Percentiles rank a stretch among this genome's conserved stretches.
phyloP scores from a whole-genome alignment of 257 asterid genomes.

The Prunella vulgaris region DNA sequence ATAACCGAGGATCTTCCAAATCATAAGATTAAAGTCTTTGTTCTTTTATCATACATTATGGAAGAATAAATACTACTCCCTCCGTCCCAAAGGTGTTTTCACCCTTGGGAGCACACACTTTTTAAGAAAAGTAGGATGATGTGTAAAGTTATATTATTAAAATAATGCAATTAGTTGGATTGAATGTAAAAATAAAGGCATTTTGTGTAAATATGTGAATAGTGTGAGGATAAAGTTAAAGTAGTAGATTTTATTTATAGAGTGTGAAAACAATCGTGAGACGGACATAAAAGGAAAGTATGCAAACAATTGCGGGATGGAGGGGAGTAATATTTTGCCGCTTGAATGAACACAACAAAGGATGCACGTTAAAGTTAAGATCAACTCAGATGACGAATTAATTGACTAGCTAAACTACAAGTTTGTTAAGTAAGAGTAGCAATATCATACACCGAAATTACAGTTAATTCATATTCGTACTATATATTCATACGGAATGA shows the following conservation, averaged over 20 bases:
- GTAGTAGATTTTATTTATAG: no score
- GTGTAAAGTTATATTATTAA: no score
- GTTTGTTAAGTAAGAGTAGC: background rate
- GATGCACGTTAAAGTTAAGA: background rate
- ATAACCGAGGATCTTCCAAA: background rate
- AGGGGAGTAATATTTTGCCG: background rate
- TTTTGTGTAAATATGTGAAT: no score
- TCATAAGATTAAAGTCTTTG: background rate
- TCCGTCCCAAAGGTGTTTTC: no score
- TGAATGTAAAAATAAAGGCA: no score
- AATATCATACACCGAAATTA: slow-evolving; percentile 1
- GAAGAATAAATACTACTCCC: background rate
- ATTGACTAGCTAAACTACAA: background rate
- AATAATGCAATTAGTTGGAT: no score
- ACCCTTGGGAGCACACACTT: no score
- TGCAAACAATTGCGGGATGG: no score
- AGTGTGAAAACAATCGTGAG: no score
- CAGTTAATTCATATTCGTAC: background rate
- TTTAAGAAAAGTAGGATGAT: no score
- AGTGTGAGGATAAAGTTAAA: no score
- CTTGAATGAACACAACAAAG: background rate
- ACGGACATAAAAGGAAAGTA: no score
- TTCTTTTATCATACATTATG: background rate
- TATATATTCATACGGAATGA: background rate
- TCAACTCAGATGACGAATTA: background rate